Percentiles rank a stretch among this genome's conserved stretches.
phyloP scores from a whole-genome alignment of 352 stramenopile species.

The Phytophthora fragariae region DNA sequence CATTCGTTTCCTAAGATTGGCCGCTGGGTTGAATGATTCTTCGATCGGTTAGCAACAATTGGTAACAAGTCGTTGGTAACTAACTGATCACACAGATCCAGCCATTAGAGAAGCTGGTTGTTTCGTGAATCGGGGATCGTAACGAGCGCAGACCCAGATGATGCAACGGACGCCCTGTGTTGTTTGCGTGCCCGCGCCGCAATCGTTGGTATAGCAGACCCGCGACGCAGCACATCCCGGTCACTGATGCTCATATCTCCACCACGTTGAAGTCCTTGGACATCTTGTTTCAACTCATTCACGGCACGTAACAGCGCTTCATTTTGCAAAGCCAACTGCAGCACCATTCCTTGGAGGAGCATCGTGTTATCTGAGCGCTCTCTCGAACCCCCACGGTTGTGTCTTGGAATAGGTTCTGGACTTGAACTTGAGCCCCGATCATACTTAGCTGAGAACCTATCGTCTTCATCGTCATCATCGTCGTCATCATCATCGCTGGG shows the following conservation, averaged over 20 bases:
- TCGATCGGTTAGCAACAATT: no score
- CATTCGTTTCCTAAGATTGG: no score
- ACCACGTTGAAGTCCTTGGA: constrained; percentile 33
- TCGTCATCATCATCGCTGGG: constrained; percentile 16
- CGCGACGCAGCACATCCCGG: constrained; percentile 16
- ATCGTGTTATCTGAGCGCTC: constrained; percentile 35
- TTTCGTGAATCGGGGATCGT: constrained; percentile 13
- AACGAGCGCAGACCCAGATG: constrained; percentile 5
- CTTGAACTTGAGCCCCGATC: not conserved
- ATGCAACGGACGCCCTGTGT: constrained; percentile 5
- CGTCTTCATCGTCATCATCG: constrained; percentile 5
- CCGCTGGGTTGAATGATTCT: no score
- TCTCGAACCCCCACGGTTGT: not conserved
- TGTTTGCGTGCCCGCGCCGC: constrained; percentile 13
- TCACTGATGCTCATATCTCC: constrained; percentile 10
- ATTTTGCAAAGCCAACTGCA: constrained; percentile 68
- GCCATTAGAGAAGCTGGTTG: constrained; percentile 20
- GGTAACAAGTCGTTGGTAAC: no score
- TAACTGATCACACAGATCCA: no score
- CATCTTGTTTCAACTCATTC: constrained; percentile 50
- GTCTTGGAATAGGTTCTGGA: not conserved
- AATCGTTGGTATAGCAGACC: not conserved
- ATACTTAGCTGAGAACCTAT: not conserved
- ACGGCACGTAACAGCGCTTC: constrained; percentile 56
- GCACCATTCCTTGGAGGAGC: constrained; percentile 60